Evolutionary conservation across 768 basidiomycete genomes (phyloP).

Genomic region (Ramaria sp.): DNA sequence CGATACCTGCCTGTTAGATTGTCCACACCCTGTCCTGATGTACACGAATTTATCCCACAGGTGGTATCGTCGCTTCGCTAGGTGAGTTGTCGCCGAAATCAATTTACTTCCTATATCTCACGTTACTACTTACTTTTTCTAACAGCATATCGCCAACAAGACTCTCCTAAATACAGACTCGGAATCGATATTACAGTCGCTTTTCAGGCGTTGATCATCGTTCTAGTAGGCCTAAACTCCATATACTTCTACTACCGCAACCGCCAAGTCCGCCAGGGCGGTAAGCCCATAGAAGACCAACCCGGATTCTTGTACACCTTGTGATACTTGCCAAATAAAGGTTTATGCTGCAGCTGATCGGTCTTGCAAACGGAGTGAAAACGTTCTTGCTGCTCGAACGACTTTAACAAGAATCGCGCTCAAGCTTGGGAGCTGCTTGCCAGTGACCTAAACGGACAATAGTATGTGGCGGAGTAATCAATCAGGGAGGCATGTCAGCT

Average conservation of each 20-base stretch:
- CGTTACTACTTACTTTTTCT: not conserved
- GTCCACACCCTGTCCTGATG: not conserved
- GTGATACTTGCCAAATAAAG: not conserved
- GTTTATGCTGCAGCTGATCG: too few relatives aligned
- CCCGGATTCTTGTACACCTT: slow-evolving; percentile 6
- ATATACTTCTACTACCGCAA: slow-evolving; percentile 4
- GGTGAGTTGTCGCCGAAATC: not conserved
- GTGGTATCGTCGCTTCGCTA: slow-evolving; percentile 5
- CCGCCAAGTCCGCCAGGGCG: slow-evolving; percentile 1
- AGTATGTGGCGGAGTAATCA: too few relatives aligned
- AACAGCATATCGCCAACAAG: slow-evolving; percentile 7
- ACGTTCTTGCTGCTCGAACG: too few relatives aligned
- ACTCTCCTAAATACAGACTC: not conserved
- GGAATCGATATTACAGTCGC: slow-evolving; percentile 4
- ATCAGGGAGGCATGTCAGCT: too few relatives aligned
- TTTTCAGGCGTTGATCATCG: slow-evolving; percentile 1
- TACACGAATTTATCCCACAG: not conserved
- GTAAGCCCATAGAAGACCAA: slow-evolving; percentile 1
- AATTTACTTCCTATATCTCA: not conserved
- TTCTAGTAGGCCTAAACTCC: slow-evolving; percentile 1
- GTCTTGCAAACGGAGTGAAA: too few relatives aligned
- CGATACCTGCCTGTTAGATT: not conserved
- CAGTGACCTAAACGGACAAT: too few relatives aligned
- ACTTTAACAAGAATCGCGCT: too few relatives aligned
- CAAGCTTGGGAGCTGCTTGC: too few relatives aligned